Evolutionary conservation across 208 protist species (phyloP).

Genomic region (Crithidia sp.): DNA sequence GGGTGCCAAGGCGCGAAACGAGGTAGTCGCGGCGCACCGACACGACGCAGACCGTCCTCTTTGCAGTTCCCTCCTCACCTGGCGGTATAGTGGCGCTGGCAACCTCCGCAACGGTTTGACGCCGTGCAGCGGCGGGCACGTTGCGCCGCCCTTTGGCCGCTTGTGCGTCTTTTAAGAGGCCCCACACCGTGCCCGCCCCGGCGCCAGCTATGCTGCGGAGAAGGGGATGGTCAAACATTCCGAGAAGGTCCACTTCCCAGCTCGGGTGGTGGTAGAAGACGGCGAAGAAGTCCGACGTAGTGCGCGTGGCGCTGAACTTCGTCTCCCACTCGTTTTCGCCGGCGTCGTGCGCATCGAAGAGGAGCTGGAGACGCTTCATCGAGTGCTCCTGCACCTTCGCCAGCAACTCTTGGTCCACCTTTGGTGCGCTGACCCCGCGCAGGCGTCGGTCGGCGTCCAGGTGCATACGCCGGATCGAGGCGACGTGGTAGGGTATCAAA

Average conservation of each 20-base stretch:
- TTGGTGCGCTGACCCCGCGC: slow-evolving; percentile 19
- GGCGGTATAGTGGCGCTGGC: not conserved
- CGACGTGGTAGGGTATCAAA: slow-evolving; percentile 50
- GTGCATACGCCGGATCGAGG: slow-evolving; percentile 33
- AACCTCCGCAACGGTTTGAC: slow-evolving; percentile 13
- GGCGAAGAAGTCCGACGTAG: slow-evolving; percentile 15
- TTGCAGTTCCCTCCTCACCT: not conserved
- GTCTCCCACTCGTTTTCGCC: not conserved
- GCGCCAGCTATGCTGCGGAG: slow-evolving; percentile 16
- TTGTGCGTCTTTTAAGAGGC: not conserved
- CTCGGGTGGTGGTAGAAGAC: slow-evolving; percentile 24
- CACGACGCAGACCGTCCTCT: slow-evolving; percentile 7
- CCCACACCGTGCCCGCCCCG: slow-evolving; percentile 23
- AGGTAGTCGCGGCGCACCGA: slow-evolving; percentile 18
- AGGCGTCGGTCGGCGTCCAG: slow-evolving; percentile 21
- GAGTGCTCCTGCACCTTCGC: slow-evolving; percentile 4
- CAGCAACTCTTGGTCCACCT: slow-evolving; percentile 9
- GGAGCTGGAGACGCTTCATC: slow-evolving; percentile 12
- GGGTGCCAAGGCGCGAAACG: not conserved
- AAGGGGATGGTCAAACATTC: slow-evolving; percentile 29
- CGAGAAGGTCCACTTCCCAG: slow-evolving; percentile 12
- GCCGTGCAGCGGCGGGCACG: not conserved
- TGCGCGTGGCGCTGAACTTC: not conserved
- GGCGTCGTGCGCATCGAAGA: too few species aligned
- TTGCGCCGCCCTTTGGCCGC: not conserved